Base-by-base conservation (phyloP, 1,284 basidiomycete genomes). In the Waitea zeae region DNA sequence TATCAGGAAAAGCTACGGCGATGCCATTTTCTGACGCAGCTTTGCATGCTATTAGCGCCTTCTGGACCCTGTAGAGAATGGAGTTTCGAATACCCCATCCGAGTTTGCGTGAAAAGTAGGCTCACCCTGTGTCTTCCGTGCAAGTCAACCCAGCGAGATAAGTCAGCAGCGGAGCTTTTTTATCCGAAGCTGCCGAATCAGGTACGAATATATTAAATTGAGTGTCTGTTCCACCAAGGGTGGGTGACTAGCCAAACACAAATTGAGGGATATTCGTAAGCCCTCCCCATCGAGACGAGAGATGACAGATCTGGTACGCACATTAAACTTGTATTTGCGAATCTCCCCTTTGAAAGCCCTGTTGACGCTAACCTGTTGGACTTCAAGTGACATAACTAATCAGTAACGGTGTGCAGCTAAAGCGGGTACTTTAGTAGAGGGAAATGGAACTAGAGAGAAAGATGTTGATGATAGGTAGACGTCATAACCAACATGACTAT, bases 71-170 rank as follows among this genome's bases (percentile, higher is more conserved):
- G 45, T 5, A 11, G n/a, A 12, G 14, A 15, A 26, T 13, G 32
- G 30, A n/a, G n/a, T n/a, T 12, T 14, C 9, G 20, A 30, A 31
- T 19, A 34, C 22, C 28, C 26, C 18, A 22, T 19, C 28, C 37
- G 20, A 27, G 17, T 22, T 15, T 6, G 22, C 33, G 20, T 19
- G 12, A n/a, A 39, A 29, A 30, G 11, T 15, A 27, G 18, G 46
- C 66, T 39, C 47, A 82, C 80, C 77, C 93, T 39, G 87, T 97
- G 52, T 97, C 93, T 53, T 97, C 95, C 12, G 77, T 97, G 57
- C 95, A 98, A 1, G 87, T 90, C 38, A 99, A 55, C 2, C 93
- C 93, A 2, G 92, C 78, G 31, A 99, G 77, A 55, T 89, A 98
- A 46, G 86, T 70, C 5, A 99, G 62, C 2, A 93, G 60, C 0